Percentiles rank a stretch among this genome's conserved stretches.
These are phyloP conservation scores for Termitomyces sp. DNA, from an alignment of 768 basidiomycete genomes.

Conservation along the genomic window DNA sequence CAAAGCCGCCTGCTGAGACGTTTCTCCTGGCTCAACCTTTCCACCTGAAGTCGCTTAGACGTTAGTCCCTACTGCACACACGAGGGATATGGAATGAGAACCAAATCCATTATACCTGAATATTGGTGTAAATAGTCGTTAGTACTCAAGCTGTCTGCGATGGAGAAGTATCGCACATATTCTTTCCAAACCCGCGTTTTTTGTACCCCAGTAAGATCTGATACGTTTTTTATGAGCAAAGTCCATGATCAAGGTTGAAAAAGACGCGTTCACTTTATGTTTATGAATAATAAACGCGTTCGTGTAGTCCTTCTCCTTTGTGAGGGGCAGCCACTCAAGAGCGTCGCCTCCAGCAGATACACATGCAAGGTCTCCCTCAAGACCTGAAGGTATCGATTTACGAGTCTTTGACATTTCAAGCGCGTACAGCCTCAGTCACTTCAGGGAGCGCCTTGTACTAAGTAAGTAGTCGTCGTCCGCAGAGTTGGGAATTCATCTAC, in stretches of 20 bases:
- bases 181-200: constrained; percentile 72
- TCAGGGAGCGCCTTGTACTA: too few species aligned
- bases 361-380: constrained; percentile 27
- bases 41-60: constrained; percentile 39
- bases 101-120: constrained; percentile 85
- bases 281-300: constrained; percentile 65
- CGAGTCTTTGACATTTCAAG: background rate
- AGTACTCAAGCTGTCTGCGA: background rate
- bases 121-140: constrained; percentile 1
- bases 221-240: background rate
- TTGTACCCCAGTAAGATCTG: constrained; percentile 75
- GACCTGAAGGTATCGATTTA: constrained; percentile 36
- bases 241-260: background rate
- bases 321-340: constrained; percentile 44
- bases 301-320: constrained; percentile 51
- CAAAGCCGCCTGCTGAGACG: constrained; percentile 61
- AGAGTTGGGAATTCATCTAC: too few species aligned
- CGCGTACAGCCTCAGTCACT: background rate
- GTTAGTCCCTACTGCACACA: background rate
- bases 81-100: constrained; percentile 12
- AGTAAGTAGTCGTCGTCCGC: too few species aligned
- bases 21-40: constrained; percentile 78
- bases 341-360: constrained; percentile 36
- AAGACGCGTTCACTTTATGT: constrained; percentile 34
- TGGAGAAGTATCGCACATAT: constrained; percentile 40